These are phyloP conservation scores for Primulina eburnea DNA, from an alignment of 257 asterid species.

Conservation along the genomic window DNA sequence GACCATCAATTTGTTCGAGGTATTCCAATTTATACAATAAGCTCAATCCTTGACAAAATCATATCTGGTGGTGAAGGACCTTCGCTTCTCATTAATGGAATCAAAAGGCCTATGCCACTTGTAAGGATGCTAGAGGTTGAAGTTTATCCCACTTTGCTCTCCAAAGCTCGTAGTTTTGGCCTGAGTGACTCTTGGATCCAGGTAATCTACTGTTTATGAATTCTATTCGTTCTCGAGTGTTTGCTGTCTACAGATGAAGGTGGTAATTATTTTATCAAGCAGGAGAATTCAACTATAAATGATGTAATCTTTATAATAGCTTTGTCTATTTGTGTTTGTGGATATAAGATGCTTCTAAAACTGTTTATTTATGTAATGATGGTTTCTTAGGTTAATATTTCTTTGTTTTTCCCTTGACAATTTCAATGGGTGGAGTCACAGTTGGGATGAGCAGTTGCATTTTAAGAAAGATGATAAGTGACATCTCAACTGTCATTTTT, in stretches of 20 bases:
- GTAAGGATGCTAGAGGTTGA: slow-evolving; percentile 86
- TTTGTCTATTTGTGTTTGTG: not conserved
- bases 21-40: slow-evolving; percentile 69
- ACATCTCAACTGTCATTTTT: not conserved
- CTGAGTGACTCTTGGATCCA: slow-evolving; percentile 90
- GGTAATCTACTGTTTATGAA: slow-evolving; percentile 39
- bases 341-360: not conserved
- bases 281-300: not conserved
- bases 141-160: slow-evolving; percentile 92
- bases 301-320: not conserved
- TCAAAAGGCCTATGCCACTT: slow-evolving; percentile 87
- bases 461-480: not conserved
- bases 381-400: not conserved
- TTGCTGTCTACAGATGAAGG: not conserved
- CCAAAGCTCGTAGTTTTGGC: slow-evolving; percentile 99
- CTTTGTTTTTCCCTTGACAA: not conserved
- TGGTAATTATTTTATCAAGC: not conserved
- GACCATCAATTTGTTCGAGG: slow-evolving; percentile 97
- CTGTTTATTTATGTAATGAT: not conserved
- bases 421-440: not conserved
- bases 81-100: slow-evolving; percentile 67
- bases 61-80: slow-evolving; percentile 61
- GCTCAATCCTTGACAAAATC: slow-evolving; percentile 73
- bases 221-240: slow-evolving; percentile 15
- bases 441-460: not conserved